Conservation (phyloP, 2,329 filamentous ascomycete species). For the Neonectria neomacrospora region DNA sequence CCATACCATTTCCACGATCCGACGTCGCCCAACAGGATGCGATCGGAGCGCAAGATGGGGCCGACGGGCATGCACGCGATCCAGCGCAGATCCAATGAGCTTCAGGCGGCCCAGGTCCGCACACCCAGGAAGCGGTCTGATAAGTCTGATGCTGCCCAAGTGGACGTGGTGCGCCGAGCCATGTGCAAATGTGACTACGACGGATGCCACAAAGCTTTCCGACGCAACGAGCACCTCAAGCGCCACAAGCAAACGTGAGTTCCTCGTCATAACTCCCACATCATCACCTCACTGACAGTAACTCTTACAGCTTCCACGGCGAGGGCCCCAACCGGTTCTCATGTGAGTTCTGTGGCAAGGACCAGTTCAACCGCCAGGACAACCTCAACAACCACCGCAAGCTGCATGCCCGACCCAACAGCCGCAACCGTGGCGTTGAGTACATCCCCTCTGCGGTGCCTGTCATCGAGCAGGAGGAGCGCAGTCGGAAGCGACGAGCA, state of each 20-base stretch:
- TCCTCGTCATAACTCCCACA: neutral
- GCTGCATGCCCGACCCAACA: constrained; percentile 54
- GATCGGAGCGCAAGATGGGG: constrained; percentile 54
- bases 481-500: constrained; percentile 53
- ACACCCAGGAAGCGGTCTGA: constrained; percentile 45
- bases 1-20: constrained; percentile 49
- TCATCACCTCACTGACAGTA: constrained; percentile 3
- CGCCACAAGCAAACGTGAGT: constrained; percentile 64
- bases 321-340: constrained; percentile 54
- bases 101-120: constrained; percentile 56
- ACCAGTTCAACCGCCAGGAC: constrained; percentile 55
- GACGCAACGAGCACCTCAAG: constrained; percentile 66
- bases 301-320: constrained; percentile 48
- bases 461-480: constrained; percentile 54
- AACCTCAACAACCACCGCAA: constrained; percentile 57
- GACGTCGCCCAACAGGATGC: constrained; percentile 48
- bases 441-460: constrained; percentile 54
- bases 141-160: constrained; percentile 45
- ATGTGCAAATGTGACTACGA: constrained; percentile 59
- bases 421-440: constrained; percentile 53
- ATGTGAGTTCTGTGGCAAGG: constrained; percentile 57
- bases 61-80: constrained; percentile 49
- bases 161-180: constrained; percentile 53
- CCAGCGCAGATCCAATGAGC: constrained; percentile 56
- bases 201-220: constrained; percentile 61